Evolutionary conservation across 2,329 filamentous ascomycete genomes (phyloP).

Genomic region (Claviceps digitariae): DNA sequence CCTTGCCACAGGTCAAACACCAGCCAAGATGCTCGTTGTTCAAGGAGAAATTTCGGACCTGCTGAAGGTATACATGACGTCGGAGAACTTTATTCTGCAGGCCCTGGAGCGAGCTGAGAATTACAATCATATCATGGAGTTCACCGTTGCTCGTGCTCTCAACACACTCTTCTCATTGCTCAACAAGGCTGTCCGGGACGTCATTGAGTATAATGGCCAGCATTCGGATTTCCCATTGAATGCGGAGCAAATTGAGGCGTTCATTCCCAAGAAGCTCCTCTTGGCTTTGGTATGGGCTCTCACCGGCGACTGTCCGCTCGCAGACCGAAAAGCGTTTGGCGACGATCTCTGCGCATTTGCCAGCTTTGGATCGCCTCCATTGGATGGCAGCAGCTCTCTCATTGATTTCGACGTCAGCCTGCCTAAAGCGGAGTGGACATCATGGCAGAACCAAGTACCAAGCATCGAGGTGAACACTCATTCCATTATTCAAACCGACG

Average conservation of each 20-base stretch:
- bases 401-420: slow-evolving; percentile 92
- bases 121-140: slow-evolving; percentile 97
- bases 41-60: slow-evolving; percentile 72
- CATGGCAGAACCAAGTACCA: slow-evolving; percentile 92
- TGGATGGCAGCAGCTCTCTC: slow-evolving; percentile 67
- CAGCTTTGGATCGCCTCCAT: slow-evolving; percentile 69
- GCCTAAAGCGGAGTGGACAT: slow-evolving; percentile 75
- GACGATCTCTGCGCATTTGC: slow-evolving; percentile 72
- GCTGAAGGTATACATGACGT: slow-evolving; percentile 59
- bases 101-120: slow-evolving; percentile 62
- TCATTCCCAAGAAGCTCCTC: slow-evolving; percentile 84
- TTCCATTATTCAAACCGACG: slow-evolving; percentile 92
- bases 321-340: slow-evolving; percentile 78
- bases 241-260: slow-evolving; percentile 76
- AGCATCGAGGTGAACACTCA: slow-evolving; percentile 96
- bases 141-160: slow-evolving; percentile 78
- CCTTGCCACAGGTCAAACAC: slow-evolving; percentile 59
- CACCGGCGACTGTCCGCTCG: slow-evolving; percentile 83
- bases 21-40: slow-evolving; percentile 63
- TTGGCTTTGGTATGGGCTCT: slow-evolving; percentile 91
- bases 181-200: slow-evolving; percentile 82
- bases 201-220: slow-evolving; percentile 91
- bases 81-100: slow-evolving; percentile 67
- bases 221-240: slow-evolving; percentile 91
- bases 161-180: slow-evolving; percentile 90